Base-by-base conservation (phyloP, 2,329 filamentous ascomycete species). In the Venturia asperata region DNA sequence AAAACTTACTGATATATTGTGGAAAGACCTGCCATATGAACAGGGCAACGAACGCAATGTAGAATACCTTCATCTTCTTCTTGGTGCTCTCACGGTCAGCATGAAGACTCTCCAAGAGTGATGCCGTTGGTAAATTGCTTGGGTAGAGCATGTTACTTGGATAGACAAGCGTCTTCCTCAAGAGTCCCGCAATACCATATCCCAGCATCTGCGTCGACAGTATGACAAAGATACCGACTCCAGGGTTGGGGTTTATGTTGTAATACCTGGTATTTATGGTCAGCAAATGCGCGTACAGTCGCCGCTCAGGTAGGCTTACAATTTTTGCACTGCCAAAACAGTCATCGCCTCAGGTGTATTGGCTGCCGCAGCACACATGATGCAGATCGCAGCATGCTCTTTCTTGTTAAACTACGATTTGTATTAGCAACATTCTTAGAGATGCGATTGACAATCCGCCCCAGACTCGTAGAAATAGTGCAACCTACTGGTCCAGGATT, bases 231-330 rank as follows among this genome's bases (percentile, higher is more conserved):
- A 69, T 55, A 27, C 41, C 47, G 27, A 61, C 62, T 37, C 13
- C 45, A n/a, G 62, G 49, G 24, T 37, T 65, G 13, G 63, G 62
- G 21, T 34, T 37, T 6, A 61, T 61, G 27, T 49, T 49, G 39
- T 69, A 69, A 45, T 65, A 68, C 52, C 52, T 58, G 52, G 9
- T 37, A 1, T 5, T 19, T 6, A 1, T 37, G 11, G 17, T 58
- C 52, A 58, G 17, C 19, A 39, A 7, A 13, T 10, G 15, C 83
- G 83, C 70, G 76, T 83, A 9, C 21, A 37, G 15, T 34, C 15
- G 19, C 17, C 5, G 5, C 9, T 13, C n/a, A 58, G 9, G 3
- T 37, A 13, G 6, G 15, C 30, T 58, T 11, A 58, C 19, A 68
- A 61, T 11, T 62, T 56, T 19, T 69, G 67, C 5, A 61, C 55